A percentile compares a stretch with the other conserved stretches of the same genome.
phyloP scores from a whole-genome alignment of 179 eudicot species.

The Heliamphora pulchella region DNA sequence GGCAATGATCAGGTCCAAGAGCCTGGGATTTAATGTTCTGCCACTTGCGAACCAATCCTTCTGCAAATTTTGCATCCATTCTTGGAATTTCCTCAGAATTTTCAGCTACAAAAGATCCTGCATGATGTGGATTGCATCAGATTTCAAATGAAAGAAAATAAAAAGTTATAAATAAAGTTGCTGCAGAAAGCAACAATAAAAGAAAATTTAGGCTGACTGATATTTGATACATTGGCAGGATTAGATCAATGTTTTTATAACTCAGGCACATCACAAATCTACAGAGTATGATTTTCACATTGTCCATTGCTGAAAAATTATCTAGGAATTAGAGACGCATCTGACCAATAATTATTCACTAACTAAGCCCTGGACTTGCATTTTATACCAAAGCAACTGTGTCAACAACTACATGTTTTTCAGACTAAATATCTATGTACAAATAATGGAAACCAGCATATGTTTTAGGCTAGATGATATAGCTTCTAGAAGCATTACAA shows the following conservation, averaged over 20 bases:
- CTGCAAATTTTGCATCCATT: constrained; percentile 95
- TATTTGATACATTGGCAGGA: neutral
- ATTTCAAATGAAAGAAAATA: neutral
- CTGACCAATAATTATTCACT: neutral
- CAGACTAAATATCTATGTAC: neutral
- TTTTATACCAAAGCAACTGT: neutral
- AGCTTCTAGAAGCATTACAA: neutral
- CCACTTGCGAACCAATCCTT: constrained; percentile 77
- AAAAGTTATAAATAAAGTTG: neutral
- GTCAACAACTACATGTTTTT: neutral
- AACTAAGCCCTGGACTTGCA: neutral
- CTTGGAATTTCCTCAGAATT: constrained; percentile 43
- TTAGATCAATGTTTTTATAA: neutral
- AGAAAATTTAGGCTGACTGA: neutral
- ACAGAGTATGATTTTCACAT: neutral
- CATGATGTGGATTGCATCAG: constrained; percentile 11
- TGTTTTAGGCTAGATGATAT: neutral
- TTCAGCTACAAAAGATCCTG: constrained; percentile 41
- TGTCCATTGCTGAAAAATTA: neutral
- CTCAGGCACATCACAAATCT: neutral
- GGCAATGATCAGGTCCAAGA: constrained; percentile 69
- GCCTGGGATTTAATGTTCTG: constrained; percentile 78
- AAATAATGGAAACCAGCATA: neutral
- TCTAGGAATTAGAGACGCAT: neutral
- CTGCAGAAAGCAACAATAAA: neutral